Evolutionary conservation across 163 green algal species (phyloP).

Genomic region (Prototheca wickerhamii): DNA sequence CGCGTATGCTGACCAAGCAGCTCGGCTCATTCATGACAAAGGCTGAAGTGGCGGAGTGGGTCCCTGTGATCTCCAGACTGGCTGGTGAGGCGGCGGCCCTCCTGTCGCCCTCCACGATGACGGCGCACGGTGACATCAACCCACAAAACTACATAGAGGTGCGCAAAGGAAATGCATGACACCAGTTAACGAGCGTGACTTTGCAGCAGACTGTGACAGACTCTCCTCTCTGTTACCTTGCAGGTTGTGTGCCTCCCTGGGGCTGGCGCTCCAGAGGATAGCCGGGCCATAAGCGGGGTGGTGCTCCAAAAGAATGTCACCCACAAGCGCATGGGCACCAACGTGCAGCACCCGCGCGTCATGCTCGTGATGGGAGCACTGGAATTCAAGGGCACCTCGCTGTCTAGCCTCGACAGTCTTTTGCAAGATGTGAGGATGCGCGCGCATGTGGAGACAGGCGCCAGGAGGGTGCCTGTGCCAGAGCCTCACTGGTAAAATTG

Average conservation of each 20-base stretch:
- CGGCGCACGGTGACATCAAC: slow-evolving; percentile 43
- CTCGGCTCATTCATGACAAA: no score
- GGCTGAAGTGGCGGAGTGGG: slow-evolving; percentile 62
- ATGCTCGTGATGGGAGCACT: slow-evolving; percentile 68
- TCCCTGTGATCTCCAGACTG: slow-evolving; percentile 45
- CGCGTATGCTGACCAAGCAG: no score
- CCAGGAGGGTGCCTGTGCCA: not conserved
- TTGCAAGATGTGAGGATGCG: slow-evolving; percentile 49
- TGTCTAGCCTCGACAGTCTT: slow-evolving; percentile 68
- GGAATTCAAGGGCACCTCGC: slow-evolving; percentile 56
- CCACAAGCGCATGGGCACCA: slow-evolving; percentile 72
- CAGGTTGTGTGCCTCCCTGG: slow-evolving; percentile 60
- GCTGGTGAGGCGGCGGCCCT: slow-evolving; percentile 42
- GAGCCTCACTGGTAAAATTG: no score
- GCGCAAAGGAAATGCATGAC: not conserved
- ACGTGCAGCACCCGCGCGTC: slow-evolving; percentile 56
- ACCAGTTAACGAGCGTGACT: not conserved
- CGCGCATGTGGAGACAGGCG: not conserved
- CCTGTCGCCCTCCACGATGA: slow-evolving; percentile 36
- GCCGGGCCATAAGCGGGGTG: slow-evolving; percentile 47
- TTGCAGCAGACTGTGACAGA: not conserved
- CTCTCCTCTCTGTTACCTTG: not conserved
- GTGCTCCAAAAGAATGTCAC: slow-evolving; percentile 81
- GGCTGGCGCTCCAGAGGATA: slow-evolving; percentile 31
- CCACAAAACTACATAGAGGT: slow-evolving; percentile 70